These are phyloP conservation scores for Fomitopsis serialis DNA, from an alignment of 768 basidiomycete genomes.

Conservation along the genomic window DNA sequence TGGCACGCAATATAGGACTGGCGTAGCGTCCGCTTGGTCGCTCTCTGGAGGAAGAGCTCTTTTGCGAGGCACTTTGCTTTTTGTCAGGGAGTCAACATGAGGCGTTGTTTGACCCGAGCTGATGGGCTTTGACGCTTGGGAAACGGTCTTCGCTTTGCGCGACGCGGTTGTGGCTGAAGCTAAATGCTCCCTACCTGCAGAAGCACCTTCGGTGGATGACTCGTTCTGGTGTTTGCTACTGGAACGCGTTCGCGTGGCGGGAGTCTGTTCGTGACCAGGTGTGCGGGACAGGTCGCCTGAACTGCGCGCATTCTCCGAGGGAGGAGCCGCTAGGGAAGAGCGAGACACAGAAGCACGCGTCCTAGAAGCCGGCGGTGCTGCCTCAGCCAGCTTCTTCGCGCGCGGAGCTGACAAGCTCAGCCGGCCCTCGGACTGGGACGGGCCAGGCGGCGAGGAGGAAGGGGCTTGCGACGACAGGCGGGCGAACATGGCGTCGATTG, in stretches of 20 bases:
- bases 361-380: not conserved
- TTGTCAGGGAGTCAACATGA: not conserved
- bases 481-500: conserved; percentile 18
- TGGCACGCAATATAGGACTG: too few relatives aligned
- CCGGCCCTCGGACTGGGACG: not conserved
- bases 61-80: not conserved
- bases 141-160: not conserved
- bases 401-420: conserved; percentile 9
- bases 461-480: conserved; percentile 11
- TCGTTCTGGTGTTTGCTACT: not conserved
- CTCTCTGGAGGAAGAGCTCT: too few relatives aligned
- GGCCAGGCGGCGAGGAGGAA: not conserved
- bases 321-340: too few relatives aligned
- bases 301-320: too few relatives aligned
- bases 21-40: too few relatives aligned
- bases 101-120: not conserved
- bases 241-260: not conserved
- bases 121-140: not conserved
- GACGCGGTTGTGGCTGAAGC: not conserved
- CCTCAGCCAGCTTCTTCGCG: not conserved
- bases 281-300: too few relatives aligned
- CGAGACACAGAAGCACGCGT: conserved; percentile 9
- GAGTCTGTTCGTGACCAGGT: too few relatives aligned
- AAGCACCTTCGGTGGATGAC: not conserved
- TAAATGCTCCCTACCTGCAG: not conserved